These are phyloP conservation scores for Penicillium sp. DNA, from an alignment of 2,329 filamentous ascomycete genomes.

Conservation along the genomic window DNA sequence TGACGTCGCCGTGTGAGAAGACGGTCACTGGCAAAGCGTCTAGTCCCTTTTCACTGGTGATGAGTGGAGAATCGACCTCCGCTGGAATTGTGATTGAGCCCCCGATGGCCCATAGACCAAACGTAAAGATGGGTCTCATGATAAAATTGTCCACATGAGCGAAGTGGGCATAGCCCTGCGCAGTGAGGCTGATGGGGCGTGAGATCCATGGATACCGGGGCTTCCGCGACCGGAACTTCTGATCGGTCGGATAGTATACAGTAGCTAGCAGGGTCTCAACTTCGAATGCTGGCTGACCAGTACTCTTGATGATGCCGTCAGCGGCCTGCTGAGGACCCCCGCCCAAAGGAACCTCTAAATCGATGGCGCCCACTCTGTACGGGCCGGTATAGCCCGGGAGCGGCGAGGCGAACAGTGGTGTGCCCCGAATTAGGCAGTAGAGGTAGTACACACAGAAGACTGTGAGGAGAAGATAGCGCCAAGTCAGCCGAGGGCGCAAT, in stretches of 20 bases:
- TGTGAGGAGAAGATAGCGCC: background rate
- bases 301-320: background rate
- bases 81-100: conserved; percentile 7
- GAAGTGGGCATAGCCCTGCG: conserved; percentile 2
- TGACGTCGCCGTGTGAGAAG: conserved; percentile 12
- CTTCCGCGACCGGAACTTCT: conserved; percentile 3
- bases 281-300: conserved; percentile 6
- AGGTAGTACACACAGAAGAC: background rate
- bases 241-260: conserved; percentile 10
- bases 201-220: conserved; percentile 10
- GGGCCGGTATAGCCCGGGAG: conserved; percentile 9
- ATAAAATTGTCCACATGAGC: conserved; percentile 6
- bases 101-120: conserved; percentile 3
- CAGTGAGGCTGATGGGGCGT: conserved; percentile 11
- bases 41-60: background rate
- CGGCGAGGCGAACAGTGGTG: conserved; percentile 2
- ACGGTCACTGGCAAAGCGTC: conserved; percentile 9
- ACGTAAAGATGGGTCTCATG: conserved; percentile 3
- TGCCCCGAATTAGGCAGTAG: conserved; percentile 1
- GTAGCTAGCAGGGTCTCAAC: conserved; percentile 5
- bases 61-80: conserved; percentile 10
- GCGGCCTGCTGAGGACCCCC: conserved; percentile 5
- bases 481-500: conserved; percentile 1
- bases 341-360: conserved; percentile 4
- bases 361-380: conserved; percentile 3